Evolutionary conservation across 768 basidiomycete species (phyloP).

Genomic region (Phaeotremella skinneri): DNA sequence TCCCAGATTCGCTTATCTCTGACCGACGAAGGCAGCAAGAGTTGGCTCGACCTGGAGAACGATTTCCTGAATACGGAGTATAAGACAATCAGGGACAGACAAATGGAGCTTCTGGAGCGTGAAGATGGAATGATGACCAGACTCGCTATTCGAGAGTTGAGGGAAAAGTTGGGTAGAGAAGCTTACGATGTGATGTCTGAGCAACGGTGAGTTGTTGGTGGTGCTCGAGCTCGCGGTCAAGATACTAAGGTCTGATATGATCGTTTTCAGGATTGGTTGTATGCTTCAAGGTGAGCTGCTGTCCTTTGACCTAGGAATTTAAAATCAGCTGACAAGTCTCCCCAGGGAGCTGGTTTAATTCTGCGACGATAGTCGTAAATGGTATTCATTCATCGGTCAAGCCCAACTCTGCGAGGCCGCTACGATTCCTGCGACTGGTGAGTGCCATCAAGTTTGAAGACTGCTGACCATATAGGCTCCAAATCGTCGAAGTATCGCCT

Average conservation of each 20-base stretch:
- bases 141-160: conserved; percentile 28
- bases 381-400: conserved; percentile 19
- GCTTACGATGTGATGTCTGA: conserved; percentile 39
- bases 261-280: conserved; percentile 41
- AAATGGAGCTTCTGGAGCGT: conserved; percentile 45
- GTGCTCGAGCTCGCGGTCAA: background rate
- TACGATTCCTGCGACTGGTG: conserved; percentile 38
- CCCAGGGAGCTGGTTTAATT: conserved; percentile 37
- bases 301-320: background rate
- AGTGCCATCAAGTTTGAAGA: conserved; percentile 6
- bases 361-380: conserved; percentile 20
- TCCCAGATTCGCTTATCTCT: conserved; percentile 40
- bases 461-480: conserved; percentile 27
- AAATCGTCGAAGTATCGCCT: conserved; percentile 35
- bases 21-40: conserved; percentile 33
- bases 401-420: conserved; percentile 30
- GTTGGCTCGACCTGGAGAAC: conserved; percentile 42
- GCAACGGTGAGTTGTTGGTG: conserved; percentile 29
- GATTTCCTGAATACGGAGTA: conserved; percentile 42
- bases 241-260: background rate
- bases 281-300: conserved; percentile 39
- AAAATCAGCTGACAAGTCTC: background rate
- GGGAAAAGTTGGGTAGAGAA: conserved; percentile 36
- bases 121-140: conserved; percentile 41
- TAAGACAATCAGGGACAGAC: conserved; percentile 37